phyloP scores from a whole-genome alignment of 108 stramenopile genomes.

The Pseudonitzschia delicatissima region DNA sequence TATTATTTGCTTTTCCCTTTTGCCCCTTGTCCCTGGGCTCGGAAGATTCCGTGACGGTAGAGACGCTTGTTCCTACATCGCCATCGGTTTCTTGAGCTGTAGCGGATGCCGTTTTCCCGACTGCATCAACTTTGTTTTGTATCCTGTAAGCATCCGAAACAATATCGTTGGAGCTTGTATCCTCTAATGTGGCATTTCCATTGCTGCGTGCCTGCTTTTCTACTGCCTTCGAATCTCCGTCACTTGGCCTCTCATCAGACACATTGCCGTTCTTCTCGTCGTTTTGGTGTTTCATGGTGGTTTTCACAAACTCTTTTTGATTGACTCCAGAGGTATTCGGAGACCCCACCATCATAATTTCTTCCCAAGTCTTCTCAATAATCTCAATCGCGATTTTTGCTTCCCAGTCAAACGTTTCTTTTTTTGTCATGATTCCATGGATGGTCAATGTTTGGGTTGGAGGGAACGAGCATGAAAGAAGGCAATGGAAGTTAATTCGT shows the following conservation, averaged over 20 bases:
- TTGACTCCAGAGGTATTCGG: conserved; percentile 16
- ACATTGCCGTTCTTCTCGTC: not conserved
- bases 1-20: not conserved
- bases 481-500: too few relatives aligned
- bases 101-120: conserved; percentile 1
- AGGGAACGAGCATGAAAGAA: too few relatives aligned
- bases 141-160: conserved; percentile 1
- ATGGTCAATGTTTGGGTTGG: too few relatives aligned
- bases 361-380: conserved; percentile 13
- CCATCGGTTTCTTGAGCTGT: not conserved
- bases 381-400: conserved; percentile 11
- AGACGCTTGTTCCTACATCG: not conserved
- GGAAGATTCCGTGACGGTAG: not conserved
- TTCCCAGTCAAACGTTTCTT: conserved; percentile 14
- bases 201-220: not conserved
- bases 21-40: not conserved
- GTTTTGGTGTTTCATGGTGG: not conserved
- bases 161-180: conserved; percentile 1
- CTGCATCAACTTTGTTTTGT: conserved; percentile 3
- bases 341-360: conserved; percentile 9
- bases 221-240: not conserved
- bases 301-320: conserved; percentile 14
- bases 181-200: not conserved
- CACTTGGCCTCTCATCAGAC: not conserved
- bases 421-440: not conserved